A percentile compares a stretch with the other conserved stretches of the same genome.
phyloP scores from a whole-genome alignment of 257 asterid genomes.

The Solanum appendiculatum region DNA sequence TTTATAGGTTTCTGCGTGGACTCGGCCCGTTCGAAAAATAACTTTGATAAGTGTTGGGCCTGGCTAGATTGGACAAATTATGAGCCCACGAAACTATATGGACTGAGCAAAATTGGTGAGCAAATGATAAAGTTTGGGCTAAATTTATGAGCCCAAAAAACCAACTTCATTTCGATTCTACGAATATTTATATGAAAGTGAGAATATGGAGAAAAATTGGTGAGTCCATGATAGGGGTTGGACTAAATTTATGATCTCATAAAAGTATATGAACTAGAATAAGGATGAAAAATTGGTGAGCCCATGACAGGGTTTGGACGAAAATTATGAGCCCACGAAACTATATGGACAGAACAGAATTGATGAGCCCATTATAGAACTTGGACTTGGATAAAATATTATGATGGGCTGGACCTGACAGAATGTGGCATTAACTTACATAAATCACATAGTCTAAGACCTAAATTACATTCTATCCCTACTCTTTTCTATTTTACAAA shows the following conservation, averaged over 20 bases:
- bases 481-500: no score
- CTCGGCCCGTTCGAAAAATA: no score
- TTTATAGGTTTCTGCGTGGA: not conserved
- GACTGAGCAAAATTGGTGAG: not conserved
- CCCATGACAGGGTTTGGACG: not conserved
- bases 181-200: not conserved
- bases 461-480: no score
- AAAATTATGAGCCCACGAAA: not conserved
- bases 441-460: no score
- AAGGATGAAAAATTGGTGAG: not conserved
- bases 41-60: no score
- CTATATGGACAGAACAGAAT: not conserved
- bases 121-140: not conserved
- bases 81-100: not conserved
- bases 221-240: not conserved
- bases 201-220: not conserved
- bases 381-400: not conserved
- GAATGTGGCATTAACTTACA: not conserved
- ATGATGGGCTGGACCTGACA: not conserved
- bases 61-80: not conserved
- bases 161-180: no score
- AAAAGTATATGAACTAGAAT: not conserved
- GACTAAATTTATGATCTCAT: not conserved
- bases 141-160: not conserved
- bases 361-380: not conserved